These are phyloP conservation scores for Tilletia indica DNA, from an alignment of 1,284 basidiomycete genomes.

Conservation along the genomic window DNA sequence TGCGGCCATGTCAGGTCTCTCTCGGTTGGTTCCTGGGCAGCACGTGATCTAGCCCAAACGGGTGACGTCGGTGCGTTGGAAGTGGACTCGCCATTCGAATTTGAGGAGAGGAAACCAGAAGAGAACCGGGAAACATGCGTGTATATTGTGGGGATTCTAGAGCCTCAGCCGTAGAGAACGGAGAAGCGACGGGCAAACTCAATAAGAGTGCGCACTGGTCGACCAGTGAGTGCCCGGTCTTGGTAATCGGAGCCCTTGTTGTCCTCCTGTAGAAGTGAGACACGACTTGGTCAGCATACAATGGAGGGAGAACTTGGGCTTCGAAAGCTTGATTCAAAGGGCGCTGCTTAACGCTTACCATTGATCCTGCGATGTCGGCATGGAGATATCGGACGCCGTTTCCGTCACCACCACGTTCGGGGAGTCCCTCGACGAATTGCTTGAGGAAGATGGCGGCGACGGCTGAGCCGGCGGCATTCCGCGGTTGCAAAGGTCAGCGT, in stretches of 20 bases:
- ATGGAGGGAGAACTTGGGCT: neutral
- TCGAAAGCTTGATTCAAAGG: neutral
- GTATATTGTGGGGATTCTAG: too few species aligned
- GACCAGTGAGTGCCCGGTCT: slow-evolving; percentile 75
- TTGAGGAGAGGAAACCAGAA: too few species aligned
- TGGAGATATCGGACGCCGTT: slow-evolving; percentile 45
- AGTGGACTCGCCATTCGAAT: too few species aligned
- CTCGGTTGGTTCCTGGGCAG: too few species aligned
- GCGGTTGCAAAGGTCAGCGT: slow-evolving; percentile 78
- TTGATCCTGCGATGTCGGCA: slow-evolving; percentile 75
- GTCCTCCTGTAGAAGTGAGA: slow-evolving; percentile 27
- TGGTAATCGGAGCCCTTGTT: slow-evolving; percentile 66
- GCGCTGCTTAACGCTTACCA: slow-evolving; percentile 58
- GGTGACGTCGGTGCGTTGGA: too few species aligned
- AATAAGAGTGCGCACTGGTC: slow-evolving; percentile 67
- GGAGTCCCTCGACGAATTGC: slow-evolving; percentile 61
- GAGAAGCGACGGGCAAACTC: slow-evolving; percentile 56
- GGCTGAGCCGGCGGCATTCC: slow-evolving; percentile 71
- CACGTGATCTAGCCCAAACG: too few species aligned
- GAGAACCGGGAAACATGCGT: too few species aligned
- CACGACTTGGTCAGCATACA: neutral
- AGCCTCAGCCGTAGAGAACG: slow-evolving; percentile 21
- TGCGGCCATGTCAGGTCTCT: too few species aligned
- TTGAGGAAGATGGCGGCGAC: slow-evolving; percentile 87
- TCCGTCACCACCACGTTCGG: slow-evolving; percentile 30